These are phyloP conservation scores for Aspergillus quadrilineatus DNA, from an alignment of 2,329 filamentous ascomycete genomes.

Conservation along the genomic window DNA sequence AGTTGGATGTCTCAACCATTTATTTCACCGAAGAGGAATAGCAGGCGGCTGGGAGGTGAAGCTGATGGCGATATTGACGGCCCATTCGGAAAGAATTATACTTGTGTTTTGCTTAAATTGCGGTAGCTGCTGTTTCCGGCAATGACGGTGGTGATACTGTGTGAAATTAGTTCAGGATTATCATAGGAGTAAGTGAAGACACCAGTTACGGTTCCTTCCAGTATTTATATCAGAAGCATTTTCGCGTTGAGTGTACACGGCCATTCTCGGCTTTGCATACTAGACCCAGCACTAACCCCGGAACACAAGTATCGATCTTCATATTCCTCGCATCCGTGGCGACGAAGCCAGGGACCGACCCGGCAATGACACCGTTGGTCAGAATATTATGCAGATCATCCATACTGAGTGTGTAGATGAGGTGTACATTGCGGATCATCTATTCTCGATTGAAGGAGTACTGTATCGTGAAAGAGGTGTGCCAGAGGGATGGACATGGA, in stretches of 20 bases:
- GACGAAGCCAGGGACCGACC: slow-evolving; percentile 12
- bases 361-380: neutral
- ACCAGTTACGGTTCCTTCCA: too few relatives aligned
- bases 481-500: slow-evolving; percentile 6
- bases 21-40: slow-evolving; percentile 9
- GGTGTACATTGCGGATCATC: slow-evolving; percentile 10
- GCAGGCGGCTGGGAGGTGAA: slow-evolving; percentile 12
- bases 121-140: neutral
- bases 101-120: neutral
- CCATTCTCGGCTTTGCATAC: neutral
- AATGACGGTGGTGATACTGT: neutral
- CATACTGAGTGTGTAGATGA: slow-evolving; percentile 2
- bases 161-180: too few relatives aligned
- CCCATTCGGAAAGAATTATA: neutral
- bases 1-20: slow-evolving; percentile 8
- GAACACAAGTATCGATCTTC: neutral
- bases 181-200: too few relatives aligned
- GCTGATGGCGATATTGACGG: slow-evolving; percentile 16
- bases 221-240: too few relatives aligned
- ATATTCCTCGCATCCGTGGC: slow-evolving; percentile 12
- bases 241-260: too few relatives aligned
- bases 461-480: neutral
- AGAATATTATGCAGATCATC: slow-evolving; percentile 2
- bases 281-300: neutral
- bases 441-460: slow-evolving; percentile 1